A percentile compares a stretch with the other conserved stretches of the same genome.
These are phyloP conservation scores for Linum tenue DNA, from an alignment of 345 rosid genomes.

Conservation along the genomic window DNA sequence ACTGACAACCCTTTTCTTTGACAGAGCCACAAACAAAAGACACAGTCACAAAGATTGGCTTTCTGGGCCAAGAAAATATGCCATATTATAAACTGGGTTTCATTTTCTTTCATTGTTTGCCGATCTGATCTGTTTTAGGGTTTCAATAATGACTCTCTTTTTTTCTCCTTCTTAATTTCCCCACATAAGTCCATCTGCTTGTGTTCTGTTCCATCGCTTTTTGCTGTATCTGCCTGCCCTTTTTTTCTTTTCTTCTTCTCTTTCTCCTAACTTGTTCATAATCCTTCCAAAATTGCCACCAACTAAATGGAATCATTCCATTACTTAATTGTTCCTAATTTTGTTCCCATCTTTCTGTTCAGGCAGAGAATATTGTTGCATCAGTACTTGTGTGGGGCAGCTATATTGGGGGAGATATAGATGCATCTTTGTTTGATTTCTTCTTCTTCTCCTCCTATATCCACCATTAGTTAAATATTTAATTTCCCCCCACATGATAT, in stretches of 20 bases:
- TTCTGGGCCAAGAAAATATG: slow-evolving; percentile 33
- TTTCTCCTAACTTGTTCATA: slow-evolving; percentile 10
- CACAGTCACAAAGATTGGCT: slow-evolving; percentile 13
- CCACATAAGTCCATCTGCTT: slow-evolving; percentile 40
- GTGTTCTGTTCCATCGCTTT: slow-evolving; percentile 35
- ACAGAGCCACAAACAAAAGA: slow-evolving; percentile 25
- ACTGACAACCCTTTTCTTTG: slow-evolving; percentile 48
- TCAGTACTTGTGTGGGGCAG: slow-evolving; percentile 13
- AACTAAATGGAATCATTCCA: slow-evolving; percentile 51
- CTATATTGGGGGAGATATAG: slow-evolving; percentile 24
- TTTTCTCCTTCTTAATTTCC: background rate
- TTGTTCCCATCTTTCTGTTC: slow-evolving; percentile 11
- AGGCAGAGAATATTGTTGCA: slow-evolving; percentile 43
- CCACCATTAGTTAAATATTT: background rate
- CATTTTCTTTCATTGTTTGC: slow-evolving; percentile 47
- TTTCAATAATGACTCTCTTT: slow-evolving; percentile 2
- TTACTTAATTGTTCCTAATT: slow-evolving; percentile 31
- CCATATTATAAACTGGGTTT: slow-evolving; percentile 47
- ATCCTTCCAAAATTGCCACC: slow-evolving; percentile 63
- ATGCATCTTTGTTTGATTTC: slow-evolving; percentile 46
- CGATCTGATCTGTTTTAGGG: slow-evolving; percentile 21
- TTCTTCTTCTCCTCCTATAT: slow-evolving; percentile 19
- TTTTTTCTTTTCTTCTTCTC: background rate
- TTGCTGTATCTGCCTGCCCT: background rate
- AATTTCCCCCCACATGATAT: too few species aligned